A percentile compares a stretch with the other conserved stretches of the same genome.
These are phyloP conservation scores for Pseudopithomyces maydicus DNA, from an alignment of 2,329 filamentous ascomycete genomes.

Conservation along the genomic window DNA sequence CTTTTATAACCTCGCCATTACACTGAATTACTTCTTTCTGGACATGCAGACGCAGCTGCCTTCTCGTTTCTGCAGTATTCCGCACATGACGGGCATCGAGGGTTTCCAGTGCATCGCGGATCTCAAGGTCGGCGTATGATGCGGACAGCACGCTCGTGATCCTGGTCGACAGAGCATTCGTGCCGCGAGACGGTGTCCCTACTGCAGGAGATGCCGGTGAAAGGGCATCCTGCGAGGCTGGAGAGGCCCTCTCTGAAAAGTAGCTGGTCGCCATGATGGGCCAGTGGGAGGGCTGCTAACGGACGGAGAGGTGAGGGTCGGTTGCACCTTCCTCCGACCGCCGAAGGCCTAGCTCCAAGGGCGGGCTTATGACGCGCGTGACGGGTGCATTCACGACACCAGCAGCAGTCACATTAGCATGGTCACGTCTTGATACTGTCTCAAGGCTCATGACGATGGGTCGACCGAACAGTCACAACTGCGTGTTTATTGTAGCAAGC, in stretches of 20 bases:
- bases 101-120: conserved; percentile 80
- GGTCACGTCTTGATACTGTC: conserved; percentile 19
- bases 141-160: conserved; percentile 85
- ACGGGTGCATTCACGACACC: conserved; percentile 24
- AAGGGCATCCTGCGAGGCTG: conserved; percentile 31
- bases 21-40: conserved; percentile 92
- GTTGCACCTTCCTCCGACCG: conserved; percentile 10
- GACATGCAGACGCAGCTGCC: conserved; percentile 78
- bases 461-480: conserved; percentile 20
- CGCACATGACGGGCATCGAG: conserved; percentile 73
- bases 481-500: conserved; percentile 22
- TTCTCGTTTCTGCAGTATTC: conserved; percentile 78
- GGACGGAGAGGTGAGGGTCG: conserved; percentile 7
- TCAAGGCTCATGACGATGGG: conserved; percentile 28
- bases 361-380: conserved; percentile 18
- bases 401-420: conserved; percentile 22
- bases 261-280: conserved; percentile 34
- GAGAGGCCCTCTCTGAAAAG: conserved; percentile 36
- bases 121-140: conserved; percentile 91
- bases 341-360: conserved; percentile 19
- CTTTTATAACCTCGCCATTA: conserved; percentile 85
- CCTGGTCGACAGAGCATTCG: conserved; percentile 77
- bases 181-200: conserved; percentile 35
- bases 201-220: conserved; percentile 33
- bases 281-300: conserved; percentile 1